phyloP scores from a whole-genome alignment of 352 stramenopile genomes.

The Globisporangium polare region DNA sequence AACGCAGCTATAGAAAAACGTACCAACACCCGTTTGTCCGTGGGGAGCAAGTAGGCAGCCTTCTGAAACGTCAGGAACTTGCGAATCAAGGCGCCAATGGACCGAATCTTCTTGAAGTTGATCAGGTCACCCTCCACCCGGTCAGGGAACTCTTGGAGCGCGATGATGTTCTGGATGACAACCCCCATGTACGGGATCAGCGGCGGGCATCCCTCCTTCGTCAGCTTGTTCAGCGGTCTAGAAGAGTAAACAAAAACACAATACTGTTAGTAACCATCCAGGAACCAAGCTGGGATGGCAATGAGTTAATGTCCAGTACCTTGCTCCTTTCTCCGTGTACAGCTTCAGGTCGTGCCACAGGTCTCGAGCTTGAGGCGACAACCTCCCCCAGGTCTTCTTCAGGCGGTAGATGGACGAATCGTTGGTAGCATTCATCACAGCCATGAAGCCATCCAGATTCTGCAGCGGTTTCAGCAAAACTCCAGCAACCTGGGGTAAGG shows the following conservation, averaged over 20 bases:
- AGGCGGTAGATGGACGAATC: constrained; percentile 84
- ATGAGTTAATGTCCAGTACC: constrained; percentile 21
- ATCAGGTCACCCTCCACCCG: constrained; percentile 70
- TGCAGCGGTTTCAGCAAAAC: constrained; percentile 73
- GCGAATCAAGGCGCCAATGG: constrained; percentile 57
- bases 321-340: constrained; percentile 77
- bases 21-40: constrained; percentile 81
- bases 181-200: constrained; percentile 83
- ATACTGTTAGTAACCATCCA: neutral
- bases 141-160: constrained; percentile 81
- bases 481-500: constrained; percentile 43
- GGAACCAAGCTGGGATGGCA: neutral
- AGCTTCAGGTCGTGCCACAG: constrained; percentile 83
- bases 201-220: constrained; percentile 60
- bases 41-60: constrained; percentile 73
- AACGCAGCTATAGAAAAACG: constrained; percentile 8
- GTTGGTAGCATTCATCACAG: constrained; percentile 88
- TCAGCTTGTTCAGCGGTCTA: constrained; percentile 74
- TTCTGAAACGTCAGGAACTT: constrained; percentile 64
- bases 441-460: constrained; percentile 88
- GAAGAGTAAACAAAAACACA: neutral
- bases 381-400: constrained; percentile 82
- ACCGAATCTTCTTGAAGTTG: constrained; percentile 88
- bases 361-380: constrained; percentile 64
- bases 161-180: constrained; percentile 84